Base-by-base conservation (phyloP, 805 yeast genomes). In the Alloascoidea hylecoeti region DNA sequence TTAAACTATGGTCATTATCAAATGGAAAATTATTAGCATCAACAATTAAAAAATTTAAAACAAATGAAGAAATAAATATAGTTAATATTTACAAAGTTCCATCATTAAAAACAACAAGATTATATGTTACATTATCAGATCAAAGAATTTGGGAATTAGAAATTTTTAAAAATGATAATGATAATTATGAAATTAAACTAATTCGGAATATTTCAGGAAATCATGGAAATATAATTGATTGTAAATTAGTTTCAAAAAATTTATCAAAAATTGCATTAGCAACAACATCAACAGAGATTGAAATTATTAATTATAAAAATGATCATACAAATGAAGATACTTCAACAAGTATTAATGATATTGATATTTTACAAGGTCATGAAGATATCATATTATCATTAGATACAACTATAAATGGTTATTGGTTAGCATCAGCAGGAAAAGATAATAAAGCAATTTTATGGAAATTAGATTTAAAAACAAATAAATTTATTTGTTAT, bases 191-290 rank as follows among this genome's bases (percentile, higher is more conserved):
- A 17, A 52, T 80, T n/a, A 65, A 68, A 15, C 52, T 70, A 2
- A 48, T 56, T 4, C 63, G 75, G 39, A 67, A 73, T 33, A 65
- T 86, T 47, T 92, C 96, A 1, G 96, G 96, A 47, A 86, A 86
- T 56, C 95, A 89, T 58, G 97, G 96, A 41, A 89, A 92, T 17
- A 77, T 92, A 49, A 95, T 96, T 2, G 97, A 89, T 53, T 68
- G 86, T 61, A 72, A 75, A 46, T 79, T 75, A 50, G 78, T 77
- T 19, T 83, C 84, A 4, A 35, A 42, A 13, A 43, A 55, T 12
- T 52, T 61, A 18, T 53, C 66, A 35, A 58, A 66, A 28, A 55
- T 89, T 35, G 97, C 94, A 3, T 56, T 92, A 45, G 96, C 97
- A 2, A 89, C 97, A 2, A 92, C 92, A 56, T 83, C 97, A 1